These are phyloP conservation scores for Volvariella volvacea DNA, from an alignment of 1,284 basidiomycete genomes.

Conservation along the genomic window DNA sequence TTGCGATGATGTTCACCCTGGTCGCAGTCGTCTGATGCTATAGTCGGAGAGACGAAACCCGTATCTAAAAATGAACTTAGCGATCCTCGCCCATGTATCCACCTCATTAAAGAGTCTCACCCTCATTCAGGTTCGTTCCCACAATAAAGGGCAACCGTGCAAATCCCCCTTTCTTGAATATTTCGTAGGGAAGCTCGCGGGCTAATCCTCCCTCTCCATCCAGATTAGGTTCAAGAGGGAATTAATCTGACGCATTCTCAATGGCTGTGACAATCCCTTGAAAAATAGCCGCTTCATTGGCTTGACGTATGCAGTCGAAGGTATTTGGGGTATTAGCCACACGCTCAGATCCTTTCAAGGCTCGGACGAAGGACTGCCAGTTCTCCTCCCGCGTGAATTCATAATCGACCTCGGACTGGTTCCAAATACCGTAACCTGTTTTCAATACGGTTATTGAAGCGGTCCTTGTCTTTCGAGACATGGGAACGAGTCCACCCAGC, in stretches of 20 bases:
- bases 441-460: no score
- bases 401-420: slow-evolving; percentile 48
- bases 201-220: slow-evolving; percentile 37
- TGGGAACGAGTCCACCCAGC: no score
- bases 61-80: slow-evolving; percentile 26
- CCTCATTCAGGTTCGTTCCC: slow-evolving; percentile 44
- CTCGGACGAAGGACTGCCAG: slow-evolving; percentile 36
- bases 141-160: slow-evolving; percentile 39
- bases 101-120: slow-evolving; percentile 15
- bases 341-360: slow-evolving; percentile 27
- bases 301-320: slow-evolving; percentile 32
- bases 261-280: slow-evolving; percentile 20
- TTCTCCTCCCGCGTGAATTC: slow-evolving; percentile 26
- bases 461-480: no score
- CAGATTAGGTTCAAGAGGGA: slow-evolving; percentile 32
- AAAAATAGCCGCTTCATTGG: slow-evolving; percentile 29
- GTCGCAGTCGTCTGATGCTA: slow-evolving; percentile 24
- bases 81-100: background rate
- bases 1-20: slow-evolving; percentile 18
- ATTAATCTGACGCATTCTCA: slow-evolving; percentile 18
- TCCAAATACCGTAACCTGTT: slow-evolving; percentile 45
- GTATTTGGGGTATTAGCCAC: slow-evolving; percentile 24
- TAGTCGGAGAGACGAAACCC: slow-evolving; percentile 22
- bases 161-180: slow-evolving; percentile 28
- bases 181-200: slow-evolving; percentile 31